Percentiles rank a stretch among this genome's conserved stretches.
Conservation (phyloP, 202 grass and related monocot genomes). For the Elaeis oleifera region DNA sequence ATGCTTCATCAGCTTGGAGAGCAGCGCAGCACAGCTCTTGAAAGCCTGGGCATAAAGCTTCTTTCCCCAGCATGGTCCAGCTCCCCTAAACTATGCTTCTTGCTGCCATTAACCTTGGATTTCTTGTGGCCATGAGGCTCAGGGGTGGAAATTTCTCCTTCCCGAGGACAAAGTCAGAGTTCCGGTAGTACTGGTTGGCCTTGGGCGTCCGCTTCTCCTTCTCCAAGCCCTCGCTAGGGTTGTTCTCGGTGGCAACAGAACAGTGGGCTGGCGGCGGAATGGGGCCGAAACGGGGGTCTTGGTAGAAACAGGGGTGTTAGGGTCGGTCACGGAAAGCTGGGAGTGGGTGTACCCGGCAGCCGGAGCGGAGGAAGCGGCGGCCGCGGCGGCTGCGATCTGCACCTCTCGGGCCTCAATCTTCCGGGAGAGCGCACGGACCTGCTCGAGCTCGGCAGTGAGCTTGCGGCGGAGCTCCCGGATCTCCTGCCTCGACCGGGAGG, state of each 20-base stretch:
- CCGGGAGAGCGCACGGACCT: slow-evolving; percentile 40
- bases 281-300: slow-evolving; percentile 17
- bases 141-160: slow-evolving; percentile 73
- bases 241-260: slow-evolving; percentile 33
- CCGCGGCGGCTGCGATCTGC: slow-evolving; percentile 15
- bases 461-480: slow-evolving; percentile 44
- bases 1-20: slow-evolving; percentile 83
- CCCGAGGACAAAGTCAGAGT: slow-evolving; percentile 78
- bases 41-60: slow-evolving; percentile 67
- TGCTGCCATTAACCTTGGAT: slow-evolving; percentile 45
- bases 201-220: slow-evolving; percentile 88
- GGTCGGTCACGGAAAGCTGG: slow-evolving; percentile 12
- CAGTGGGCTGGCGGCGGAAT: slow-evolving; percentile 40
- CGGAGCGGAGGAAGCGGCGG: no score
- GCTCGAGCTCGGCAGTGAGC: slow-evolving; percentile 48
- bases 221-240: slow-evolving; percentile 53
- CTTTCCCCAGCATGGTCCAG: slow-evolving; percentile 9
- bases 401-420: slow-evolving; percentile 33
- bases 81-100: slow-evolving; percentile 59
- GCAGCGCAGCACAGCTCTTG: slow-evolving; percentile 52
- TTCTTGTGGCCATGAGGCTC: slow-evolving; percentile 62
- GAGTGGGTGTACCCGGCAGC: slow-evolving; percentile 5
- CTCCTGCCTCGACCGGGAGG: slow-evolving; percentile 10
- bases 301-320: background rate
- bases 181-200: slow-evolving; percentile 67